A percentile compares a stretch with the other conserved stretches of the same genome.
These are phyloP conservation scores for Aspergillus egyptiacus DNA, from an alignment of 495 filamentous ascomycete species.

Conservation along the genomic window DNA sequence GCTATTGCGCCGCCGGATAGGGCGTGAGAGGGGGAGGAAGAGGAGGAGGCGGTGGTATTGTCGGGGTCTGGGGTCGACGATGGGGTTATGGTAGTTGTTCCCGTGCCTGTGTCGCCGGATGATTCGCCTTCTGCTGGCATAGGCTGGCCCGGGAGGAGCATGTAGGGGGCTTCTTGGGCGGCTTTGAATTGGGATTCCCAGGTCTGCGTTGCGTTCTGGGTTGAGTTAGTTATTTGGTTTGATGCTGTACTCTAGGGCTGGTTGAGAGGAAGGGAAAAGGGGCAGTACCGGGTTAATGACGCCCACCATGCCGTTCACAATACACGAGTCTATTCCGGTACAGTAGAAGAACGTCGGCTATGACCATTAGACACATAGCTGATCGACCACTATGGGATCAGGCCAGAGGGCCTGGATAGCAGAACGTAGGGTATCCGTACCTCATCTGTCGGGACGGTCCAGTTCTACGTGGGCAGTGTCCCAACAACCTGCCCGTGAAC, in stretches of 20 bases:
- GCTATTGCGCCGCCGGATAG: slow-evolving; percentile 34
- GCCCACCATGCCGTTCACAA: slow-evolving; percentile 38
- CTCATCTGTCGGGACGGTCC: slow-evolving; percentile 30
- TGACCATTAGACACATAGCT: neutral
- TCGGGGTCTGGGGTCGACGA: slow-evolving; percentile 5
- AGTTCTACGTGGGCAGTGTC: slow-evolving; percentile 31
- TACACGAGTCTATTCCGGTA: slow-evolving; percentile 36
- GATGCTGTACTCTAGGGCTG: too few relatives aligned
- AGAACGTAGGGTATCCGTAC: slow-evolving; percentile 22
- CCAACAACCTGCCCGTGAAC: slow-evolving; percentile 27
- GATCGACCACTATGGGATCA: too few relatives aligned
- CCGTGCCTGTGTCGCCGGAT: slow-evolving; percentile 3
- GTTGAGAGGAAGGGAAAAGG: neutral
- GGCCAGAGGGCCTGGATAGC: too few relatives aligned
- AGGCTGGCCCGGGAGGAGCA: slow-evolving; percentile 36
- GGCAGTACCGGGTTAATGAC: slow-evolving; percentile 34
- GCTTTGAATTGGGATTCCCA: slow-evolving; percentile 29
- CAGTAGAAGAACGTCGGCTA: slow-evolving; percentile 40
- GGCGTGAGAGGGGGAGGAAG: neutral
- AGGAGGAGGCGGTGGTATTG: slow-evolving; percentile 3
- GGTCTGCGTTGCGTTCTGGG: slow-evolving; percentile 29
- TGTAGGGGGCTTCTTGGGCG: slow-evolving; percentile 31
- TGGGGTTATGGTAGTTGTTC: slow-evolving; percentile 9
- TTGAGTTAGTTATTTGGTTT: neutral
- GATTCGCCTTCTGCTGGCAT: slow-evolving; percentile 31